Base-by-base conservation (phyloP, 371 early-diverging fungal genomes). In the Massospora cicadina region DNA sequence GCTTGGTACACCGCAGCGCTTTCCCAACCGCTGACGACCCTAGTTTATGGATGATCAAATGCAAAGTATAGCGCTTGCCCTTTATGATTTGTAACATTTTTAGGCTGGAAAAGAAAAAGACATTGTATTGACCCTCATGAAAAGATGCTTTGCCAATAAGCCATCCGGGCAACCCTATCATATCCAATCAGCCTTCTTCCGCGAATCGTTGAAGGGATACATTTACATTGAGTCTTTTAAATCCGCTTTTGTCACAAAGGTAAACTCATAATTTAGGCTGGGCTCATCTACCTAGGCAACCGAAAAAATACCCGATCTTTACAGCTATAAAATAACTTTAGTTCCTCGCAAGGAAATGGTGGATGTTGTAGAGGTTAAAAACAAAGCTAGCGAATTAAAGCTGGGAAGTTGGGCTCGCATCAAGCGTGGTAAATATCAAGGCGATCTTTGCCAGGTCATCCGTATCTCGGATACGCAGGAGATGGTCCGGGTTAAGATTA, bases 331-430 rank as follows among this genome's bases (percentile, higher is more conserved):
- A 28, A 68, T 95, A 53, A 83, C 83, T 64, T 81, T 98, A 33
- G 96, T 99, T 27, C 97, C 96, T 2, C 81, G 93, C 63, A 82
- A 86, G 55, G 97, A 99, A 68, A 98, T 98, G 98, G 84, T 90
- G 2, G 92, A 93, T 64, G 91, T 89, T 17, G 80, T 99, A 66
- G 79, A 81, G 60, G 82, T 93, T 67, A 79, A 83, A 72, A 75
- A 78, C 60, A 82, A 84, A 63, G 82, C 81, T 55, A 69, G 75
- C 0, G 84, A 87, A 5, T 74, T 93, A 56, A 84, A 87, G 43
- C 75, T 82, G 21, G 89, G 89, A 31, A 79, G 86, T 10, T 98
- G 95, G 93, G 95, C 90, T 21, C 82, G 98, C 62, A 80, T 98
- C 63, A 89, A 86, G 67, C 88, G 91, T 68, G 99, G 99, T 55